These are phyloP conservation scores for Curvularia lunata DNA, from an alignment of 2,329 filamentous ascomycete species.

Conservation along the genomic window DNA sequence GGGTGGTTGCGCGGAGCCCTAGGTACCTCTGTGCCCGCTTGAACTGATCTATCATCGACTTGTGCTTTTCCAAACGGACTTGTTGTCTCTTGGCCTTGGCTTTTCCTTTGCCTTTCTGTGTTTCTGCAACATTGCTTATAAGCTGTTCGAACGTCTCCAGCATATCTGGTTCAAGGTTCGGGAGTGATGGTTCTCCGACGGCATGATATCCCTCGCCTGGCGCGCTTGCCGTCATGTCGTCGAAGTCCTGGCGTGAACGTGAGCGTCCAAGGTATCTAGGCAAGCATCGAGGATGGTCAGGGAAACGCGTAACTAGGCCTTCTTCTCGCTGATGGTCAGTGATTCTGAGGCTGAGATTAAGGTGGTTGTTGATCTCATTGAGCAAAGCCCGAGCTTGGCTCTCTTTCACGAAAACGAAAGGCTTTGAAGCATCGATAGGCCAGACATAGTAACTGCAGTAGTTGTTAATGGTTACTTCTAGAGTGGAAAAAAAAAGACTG, in stretches of 20 bases:
- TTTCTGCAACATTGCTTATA: conserved; percentile 60
- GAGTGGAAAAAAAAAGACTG: neutral
- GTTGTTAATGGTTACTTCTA: neutral
- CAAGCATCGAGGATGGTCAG: conserved; percentile 63
- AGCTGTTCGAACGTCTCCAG: conserved; percentile 60
- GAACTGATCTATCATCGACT: conserved; percentile 62
- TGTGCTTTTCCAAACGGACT: conserved; percentile 58
- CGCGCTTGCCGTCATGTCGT: conserved; percentile 39
- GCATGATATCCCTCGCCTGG: conserved; percentile 25
- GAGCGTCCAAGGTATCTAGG: conserved; percentile 72
- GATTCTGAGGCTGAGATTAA: conserved; percentile 64
- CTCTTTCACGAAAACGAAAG: conserved; percentile 71
- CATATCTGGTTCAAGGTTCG: conserved; percentile 44
- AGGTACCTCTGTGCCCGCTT: conserved; percentile 73
- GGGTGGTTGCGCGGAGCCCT: conserved; percentile 62
- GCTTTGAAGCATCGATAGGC: conserved; percentile 53
- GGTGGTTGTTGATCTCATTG: conserved; percentile 64
- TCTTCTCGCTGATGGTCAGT: conserved; percentile 59
- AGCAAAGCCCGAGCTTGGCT: conserved; percentile 71
- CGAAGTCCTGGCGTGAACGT: conserved; percentile 54
- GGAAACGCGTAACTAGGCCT: conserved; percentile 69
- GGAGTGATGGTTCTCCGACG: conserved; percentile 26
- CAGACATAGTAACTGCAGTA: conserved; percentile 70
- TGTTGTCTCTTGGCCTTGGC: conserved; percentile 56
- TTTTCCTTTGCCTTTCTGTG: conserved; percentile 59